Evolutionary conservation across 2,329 filamentous ascomycete species (phyloP), one percentile per base, ranked within the genome.

Genomic region (Trichoderma sp.): DNA sequence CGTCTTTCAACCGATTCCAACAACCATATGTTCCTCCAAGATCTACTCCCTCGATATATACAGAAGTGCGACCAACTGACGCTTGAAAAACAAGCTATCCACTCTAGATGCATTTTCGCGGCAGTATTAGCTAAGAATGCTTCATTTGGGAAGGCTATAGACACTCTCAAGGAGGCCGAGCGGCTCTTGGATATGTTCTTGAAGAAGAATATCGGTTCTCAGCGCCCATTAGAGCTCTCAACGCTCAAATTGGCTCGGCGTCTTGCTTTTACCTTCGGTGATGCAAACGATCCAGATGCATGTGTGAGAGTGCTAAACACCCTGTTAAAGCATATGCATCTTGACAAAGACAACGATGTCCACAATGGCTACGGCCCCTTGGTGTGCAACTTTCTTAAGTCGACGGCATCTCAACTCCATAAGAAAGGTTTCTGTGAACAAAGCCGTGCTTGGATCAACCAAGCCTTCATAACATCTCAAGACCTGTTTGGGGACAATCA

Each of bases 191-290:
- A 6, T 15, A 5, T 6, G 13, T 15, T 39, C 6, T 39, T 39
- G 34, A 15, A 0, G 13, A 2, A 2, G 6, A 39, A 3, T 15
- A 39, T 0, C 3, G 0, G 7, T 1, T 6, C 13, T 13, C 6
- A 43, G 6, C 9, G 7, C 39, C 17, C 7, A 4, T n/a, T 4
- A 15, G 39, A 47, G 39, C 39, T 1, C 57, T 59, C 30, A 2
- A 32, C 57, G 6, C 11, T 59, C 26, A 8, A n/a, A 20, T 20
- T 59, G 15, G 4, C 28, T 34, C 17, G 1, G 30, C 17, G 57
- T 12, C 7, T 59, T n/a, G 28, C 57, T 32, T 59, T 59, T 34
- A n/a, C 28, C 3, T 59, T 20, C 28, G 4, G 1, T 3, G 55
- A 28, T 12, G 17, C 55, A 9, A 15, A 34, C 2, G 28, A 59